Evolutionary conservation across 768 basidiomycete species (phyloP).

Genomic region (Trametes elegans): DNA sequence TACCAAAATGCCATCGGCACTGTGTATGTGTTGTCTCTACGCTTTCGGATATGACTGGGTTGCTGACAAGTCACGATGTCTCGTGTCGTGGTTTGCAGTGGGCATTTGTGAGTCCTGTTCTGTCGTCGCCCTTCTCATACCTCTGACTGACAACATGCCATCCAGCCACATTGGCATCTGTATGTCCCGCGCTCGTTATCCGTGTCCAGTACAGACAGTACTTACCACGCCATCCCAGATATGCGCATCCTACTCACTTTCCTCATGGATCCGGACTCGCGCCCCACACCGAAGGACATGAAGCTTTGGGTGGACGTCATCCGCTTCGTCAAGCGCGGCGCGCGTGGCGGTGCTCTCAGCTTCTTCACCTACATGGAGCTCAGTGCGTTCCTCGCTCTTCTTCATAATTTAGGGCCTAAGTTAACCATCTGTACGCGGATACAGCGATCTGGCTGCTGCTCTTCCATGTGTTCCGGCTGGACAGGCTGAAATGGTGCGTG

Average conservation of each 20-base stretch:
- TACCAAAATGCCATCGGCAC: conserved; percentile 49
- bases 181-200: conserved; percentile 29
- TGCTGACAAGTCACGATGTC: neutral
- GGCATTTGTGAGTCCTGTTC: conserved; percentile 38
- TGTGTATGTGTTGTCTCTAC: conserved; percentile 24
- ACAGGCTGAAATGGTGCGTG: conserved; percentile 42
- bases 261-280: conserved; percentile 44
- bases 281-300: conserved; percentile 48
- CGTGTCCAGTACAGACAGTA: neutral
- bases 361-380: conserved; percentile 61
- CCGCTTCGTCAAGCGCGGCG: conserved; percentile 49
- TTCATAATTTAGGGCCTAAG: too few species aligned
- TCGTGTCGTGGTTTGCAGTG: conserved; percentile 24
- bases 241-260: conserved; percentile 49
- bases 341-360: conserved; percentile 44
- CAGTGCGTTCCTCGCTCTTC: conserved; percentile 33
- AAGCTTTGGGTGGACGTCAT: conserved; percentile 56
- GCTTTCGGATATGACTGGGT: neutral
- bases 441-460: conserved; percentile 41
- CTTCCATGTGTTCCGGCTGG: conserved; percentile 47
- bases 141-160: neutral
- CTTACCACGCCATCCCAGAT: conserved; percentile 27
- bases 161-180: conserved; percentile 54
- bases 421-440: neutral
- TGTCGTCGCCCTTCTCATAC: neutral